Conservation (phyloP, 305 asterid genomes). For the Vinca major region DNA sequence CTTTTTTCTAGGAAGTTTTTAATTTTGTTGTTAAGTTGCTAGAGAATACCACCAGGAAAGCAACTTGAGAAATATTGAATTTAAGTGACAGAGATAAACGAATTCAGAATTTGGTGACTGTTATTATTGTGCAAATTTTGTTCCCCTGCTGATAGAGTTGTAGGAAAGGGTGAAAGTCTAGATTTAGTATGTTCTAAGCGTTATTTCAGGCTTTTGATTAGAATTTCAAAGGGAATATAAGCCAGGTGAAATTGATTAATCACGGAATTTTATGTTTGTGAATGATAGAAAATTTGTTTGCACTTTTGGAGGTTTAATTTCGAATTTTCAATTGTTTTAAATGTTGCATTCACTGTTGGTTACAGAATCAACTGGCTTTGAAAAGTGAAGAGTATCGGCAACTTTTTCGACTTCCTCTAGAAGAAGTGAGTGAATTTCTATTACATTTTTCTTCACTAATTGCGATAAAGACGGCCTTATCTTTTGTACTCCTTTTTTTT, state of each 20-base stretch:
- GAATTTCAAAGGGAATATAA: neutral
- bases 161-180: neutral
- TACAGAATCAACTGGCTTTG: slow-evolving; percentile 49
- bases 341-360: neutral
- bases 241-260: neutral
- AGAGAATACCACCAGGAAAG: neutral
- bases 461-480: neutral
- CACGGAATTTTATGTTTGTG: neutral
- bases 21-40: neutral
- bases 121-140: neutral
- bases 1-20: neutral
- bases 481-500: neutral
- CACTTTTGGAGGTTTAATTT: neutral
- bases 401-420: slow-evolving; percentile 78
- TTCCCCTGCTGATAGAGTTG: neutral
- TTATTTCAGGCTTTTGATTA: neutral
- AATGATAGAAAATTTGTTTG: neutral
- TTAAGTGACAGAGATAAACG: neutral
- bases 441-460: neutral
- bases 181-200: neutral
- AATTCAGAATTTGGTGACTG: too few species aligned
- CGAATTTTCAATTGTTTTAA: neutral
- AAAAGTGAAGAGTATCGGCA: slow-evolving; percentile 92
- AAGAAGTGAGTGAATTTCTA: slow-evolving; percentile 56
- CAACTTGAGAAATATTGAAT: neutral